Conservation (phyloP, 768 basidiomycete species). For the Russula sp. region DNA sequence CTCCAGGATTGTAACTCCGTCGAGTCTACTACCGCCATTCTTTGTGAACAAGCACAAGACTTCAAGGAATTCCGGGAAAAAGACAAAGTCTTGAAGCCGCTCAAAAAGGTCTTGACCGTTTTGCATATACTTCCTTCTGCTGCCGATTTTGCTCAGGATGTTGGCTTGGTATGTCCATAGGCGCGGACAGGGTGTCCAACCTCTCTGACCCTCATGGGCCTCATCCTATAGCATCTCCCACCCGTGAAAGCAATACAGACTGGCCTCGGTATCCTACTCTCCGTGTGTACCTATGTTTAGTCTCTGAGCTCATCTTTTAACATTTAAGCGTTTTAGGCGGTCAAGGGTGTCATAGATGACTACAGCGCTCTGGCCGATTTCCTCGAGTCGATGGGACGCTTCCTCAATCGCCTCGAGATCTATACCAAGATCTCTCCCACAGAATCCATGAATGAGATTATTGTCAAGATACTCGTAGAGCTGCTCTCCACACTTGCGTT, state of each 20-base stretch:
- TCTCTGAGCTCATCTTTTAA: too few relatives aligned
- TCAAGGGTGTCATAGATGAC: too few relatives aligned
- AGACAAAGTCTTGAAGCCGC: neutral
- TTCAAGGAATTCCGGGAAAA: neutral
- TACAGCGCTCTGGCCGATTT: neutral
- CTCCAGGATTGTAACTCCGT: neutral
- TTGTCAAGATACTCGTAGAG: neutral
- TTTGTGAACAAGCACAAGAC: too few relatives aligned
- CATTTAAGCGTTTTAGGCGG: too few relatives aligned
- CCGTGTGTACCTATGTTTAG: too few relatives aligned
- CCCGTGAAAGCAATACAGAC: too few relatives aligned
- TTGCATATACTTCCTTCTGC: neutral
- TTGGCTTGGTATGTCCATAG: too few relatives aligned
- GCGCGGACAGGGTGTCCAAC: too few relatives aligned
- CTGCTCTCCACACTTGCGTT: neutral
- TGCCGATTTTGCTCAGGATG: neutral
- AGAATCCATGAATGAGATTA: neutral
- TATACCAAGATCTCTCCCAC: neutral
- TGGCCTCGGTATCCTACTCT: too few relatives aligned
- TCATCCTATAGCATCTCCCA: too few relatives aligned
- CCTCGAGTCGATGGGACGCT: neutral
- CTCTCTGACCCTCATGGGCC: too few relatives aligned
- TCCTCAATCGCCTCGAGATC: neutral
- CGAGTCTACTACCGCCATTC: too few relatives aligned
- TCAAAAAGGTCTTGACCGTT: neutral